Base-by-base conservation (phyloP, 2,329 filamentous ascomycete genomes). In the Ceratocystis diversiconidia region DNA sequence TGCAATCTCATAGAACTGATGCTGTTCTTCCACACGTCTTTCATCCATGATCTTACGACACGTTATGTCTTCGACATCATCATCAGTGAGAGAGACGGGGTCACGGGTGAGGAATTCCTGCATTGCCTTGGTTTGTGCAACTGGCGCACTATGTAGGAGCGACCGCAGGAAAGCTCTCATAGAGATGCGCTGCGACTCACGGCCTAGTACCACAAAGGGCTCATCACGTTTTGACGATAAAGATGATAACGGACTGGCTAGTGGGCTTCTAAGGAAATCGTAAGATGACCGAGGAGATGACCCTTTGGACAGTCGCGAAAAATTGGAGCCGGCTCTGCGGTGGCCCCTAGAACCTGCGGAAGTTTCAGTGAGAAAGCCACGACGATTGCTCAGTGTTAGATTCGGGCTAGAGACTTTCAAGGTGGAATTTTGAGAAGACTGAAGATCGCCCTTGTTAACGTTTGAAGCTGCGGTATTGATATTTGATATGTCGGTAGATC, bases 1-100 rank as follows among this genome's bases (percentile, higher is more conserved):
- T 7, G 94, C 94, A 72, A 99, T 92, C 73, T 99, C 92, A 74
- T 96, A 99, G 73, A 99, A 99, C 69, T 86, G 84, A 73, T 86
- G 88, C 74, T 99, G 94, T 75, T 99, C 94, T 72, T 95, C 89
- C 63, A 97, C 83, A 57, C 94, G 85, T 74, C 88, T 89, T 73
- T 89, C 86, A 71, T 99, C 94, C 75, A 96, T 85, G 12, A 83
- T 81, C 74, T 92, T 95, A 64, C 94, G 83, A 67, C 82, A 82
- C 68, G 85, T 75, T 41, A 96, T 91, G 72, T 99, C 94, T 1
- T 87, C 82, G 32, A 87, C 77, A 72, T 99, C 94, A 67, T 94
- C 90, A 70, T 92, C 88, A 25, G 85, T 90, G 8, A 90, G 79
- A 1, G 81, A 84, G 30, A 95, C 83, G 0, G 87, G 85, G n/a